A percentile compares a stretch with the other conserved stretches of the same genome.
Evolutionary conservation across 73 alveolate species (phyloP).

Genomic region (Halteria grandinella): DNA sequence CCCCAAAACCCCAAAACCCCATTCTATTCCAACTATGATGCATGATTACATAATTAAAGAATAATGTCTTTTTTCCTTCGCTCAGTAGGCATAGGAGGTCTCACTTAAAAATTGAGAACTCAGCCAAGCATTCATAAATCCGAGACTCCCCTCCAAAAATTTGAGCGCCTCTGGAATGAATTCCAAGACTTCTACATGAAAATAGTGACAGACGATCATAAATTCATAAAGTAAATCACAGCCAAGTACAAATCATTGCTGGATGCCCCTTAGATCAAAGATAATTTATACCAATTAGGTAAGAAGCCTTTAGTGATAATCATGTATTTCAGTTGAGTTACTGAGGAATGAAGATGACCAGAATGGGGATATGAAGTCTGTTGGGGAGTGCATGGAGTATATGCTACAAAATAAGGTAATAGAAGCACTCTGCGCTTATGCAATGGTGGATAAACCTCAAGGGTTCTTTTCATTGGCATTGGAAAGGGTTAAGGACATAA

Average conservation of each 20-base stretch:
- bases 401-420: constrained; percentile 16
- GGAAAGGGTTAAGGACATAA: neutral
- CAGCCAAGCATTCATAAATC: neutral
- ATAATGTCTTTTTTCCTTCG: too few species aligned
- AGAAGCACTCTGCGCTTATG: constrained; percentile 57
- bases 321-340: neutral
- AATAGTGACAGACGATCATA: constrained; percentile 1
- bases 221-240: neutral
- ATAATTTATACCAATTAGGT: constrained; percentile 18
- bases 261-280: constrained; percentile 19
- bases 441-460: constrained; percentile 43
- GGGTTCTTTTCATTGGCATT: constrained; percentile 36
- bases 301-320: neutral
- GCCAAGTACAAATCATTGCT: constrained; percentile 3
- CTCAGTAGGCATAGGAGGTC: too few species aligned
- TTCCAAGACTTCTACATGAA: constrained; percentile 16
- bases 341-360: constrained; percentile 35
- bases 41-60: too few species aligned
- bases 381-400: constrained; percentile 59
- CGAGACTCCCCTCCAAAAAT: neutral
- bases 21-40: neutral
- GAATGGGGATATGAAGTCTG: constrained; percentile 23
- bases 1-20: neutral
- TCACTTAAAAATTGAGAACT: neutral
- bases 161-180: constrained; percentile 2